A percentile compares a stretch with the other conserved stretches of the same genome.
Conservation (phyloP, 768 basidiomycete genomes). For the Auricularia cornea region DNA sequence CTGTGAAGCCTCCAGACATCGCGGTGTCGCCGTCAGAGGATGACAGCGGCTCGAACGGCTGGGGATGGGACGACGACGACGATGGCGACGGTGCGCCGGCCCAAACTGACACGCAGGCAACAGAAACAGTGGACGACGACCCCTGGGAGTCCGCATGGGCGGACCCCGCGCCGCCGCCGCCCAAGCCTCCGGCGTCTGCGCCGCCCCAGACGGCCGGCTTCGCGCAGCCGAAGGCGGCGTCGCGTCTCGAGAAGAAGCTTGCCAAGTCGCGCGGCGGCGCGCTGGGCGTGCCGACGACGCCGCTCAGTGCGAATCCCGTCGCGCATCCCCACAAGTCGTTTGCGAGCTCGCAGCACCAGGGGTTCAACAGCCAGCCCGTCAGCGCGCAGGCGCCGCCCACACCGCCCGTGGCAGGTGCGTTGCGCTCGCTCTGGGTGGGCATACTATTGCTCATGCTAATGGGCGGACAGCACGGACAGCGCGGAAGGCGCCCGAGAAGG, state of each 20-base stretch:
- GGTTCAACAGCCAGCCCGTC: not conserved
- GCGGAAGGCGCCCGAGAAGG: constrained; percentile 26
- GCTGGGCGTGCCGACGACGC: not conserved
- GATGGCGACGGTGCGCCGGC: constrained; percentile 13
- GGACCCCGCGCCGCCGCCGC: constrained; percentile 4
- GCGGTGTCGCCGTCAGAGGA: constrained; percentile 15
- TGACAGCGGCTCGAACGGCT: constrained; percentile 17
- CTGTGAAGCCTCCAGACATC: not conserved
- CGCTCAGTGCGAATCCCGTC: not conserved
- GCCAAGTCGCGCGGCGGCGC: constrained; percentile 38
- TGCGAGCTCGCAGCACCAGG: not conserved
- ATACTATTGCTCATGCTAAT: not conserved
- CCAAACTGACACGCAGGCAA: not conserved
- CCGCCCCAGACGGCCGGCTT: constrained; percentile 3
- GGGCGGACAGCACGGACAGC: not conserved
- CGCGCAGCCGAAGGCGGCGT: constrained; percentile 41
- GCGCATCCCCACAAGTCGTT: not conserved
- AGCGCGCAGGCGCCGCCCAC: not conserved
- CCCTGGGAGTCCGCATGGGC: constrained; percentile 37
- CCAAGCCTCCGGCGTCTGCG: not conserved
- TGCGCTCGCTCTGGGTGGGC: not conserved
- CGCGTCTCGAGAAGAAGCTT: constrained; percentile 48
- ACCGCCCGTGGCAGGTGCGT: not conserved
- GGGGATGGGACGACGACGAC: constrained; percentile 51
- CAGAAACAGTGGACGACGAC: constrained; percentile 28